Evolutionary conservation across 768 basidiomycete genomes (phyloP), one percentile per base, ranked within the genome.

Genomic region (Phallus indusiatus): DNA sequence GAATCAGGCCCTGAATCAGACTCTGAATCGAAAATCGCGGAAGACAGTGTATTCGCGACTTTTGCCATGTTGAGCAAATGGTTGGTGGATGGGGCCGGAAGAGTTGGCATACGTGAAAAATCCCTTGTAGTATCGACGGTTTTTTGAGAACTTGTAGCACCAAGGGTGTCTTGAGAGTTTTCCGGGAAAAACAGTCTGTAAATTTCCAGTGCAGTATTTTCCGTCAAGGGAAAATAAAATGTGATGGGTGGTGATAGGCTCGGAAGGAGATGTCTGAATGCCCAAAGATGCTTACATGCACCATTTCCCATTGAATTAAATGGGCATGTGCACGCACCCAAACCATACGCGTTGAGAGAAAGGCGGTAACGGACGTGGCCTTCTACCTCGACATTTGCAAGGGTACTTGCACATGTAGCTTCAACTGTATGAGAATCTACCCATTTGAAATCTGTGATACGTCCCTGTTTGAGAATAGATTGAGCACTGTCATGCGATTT

Each of bases 201-300:
- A 10, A 42, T 42, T 42, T 42, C 42, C 2, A 42, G n/a, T 42
- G 42, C 42, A 2, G 9, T 11, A 4, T 42, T 42, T 11, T 42
- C 42, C 2, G 42, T 42, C 12, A 42, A 42, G 4, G 42, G 42
- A 42, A 42, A 42, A 42, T 42, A 42, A 42, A 42, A 42, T 2
- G 12, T 47, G 4, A 36, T 5, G 2, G 53, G 1, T 5, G 53
- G 7, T 28, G 53, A 36, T 14, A 24, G 35, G 6, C 8, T 16
- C 6, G 54, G 33, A n/a, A 55, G 33, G 5, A 36, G 7, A 47
- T 36, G 9, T 8, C 42, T 2, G 16, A 55, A 20, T n/a, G 54
- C 54, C 54, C 54, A 55, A 1, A 55, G 54, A 33, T 55, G 54
- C 28, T 54, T 54, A 24, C 53, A 54, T 11, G 53, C 53, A 5